Evolutionary conservation across 805 yeast species (phyloP).

Genomic region (Suhomyces faveliae): DNA sequence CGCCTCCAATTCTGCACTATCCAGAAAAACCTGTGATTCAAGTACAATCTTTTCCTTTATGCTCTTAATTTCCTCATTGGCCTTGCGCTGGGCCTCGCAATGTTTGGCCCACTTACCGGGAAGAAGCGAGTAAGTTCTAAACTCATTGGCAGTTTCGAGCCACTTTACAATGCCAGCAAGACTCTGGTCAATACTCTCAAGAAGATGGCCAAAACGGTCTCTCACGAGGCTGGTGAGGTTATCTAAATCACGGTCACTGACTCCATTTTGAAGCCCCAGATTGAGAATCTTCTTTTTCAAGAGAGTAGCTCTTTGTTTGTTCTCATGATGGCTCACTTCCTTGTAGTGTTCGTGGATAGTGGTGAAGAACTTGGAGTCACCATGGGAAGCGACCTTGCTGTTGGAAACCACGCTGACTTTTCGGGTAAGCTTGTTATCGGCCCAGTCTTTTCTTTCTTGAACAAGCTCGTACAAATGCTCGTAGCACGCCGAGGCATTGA

Average conservation of each 20-base stretch:
- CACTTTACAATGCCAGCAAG: slow-evolving; percentile 20
- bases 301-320: slow-evolving; percentile 16
- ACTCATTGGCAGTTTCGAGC: slow-evolving; percentile 30
- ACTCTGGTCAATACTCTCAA: slow-evolving; percentile 17
- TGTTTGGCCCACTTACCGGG: slow-evolving; percentile 13
- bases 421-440: slow-evolving; percentile 14
- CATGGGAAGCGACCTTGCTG: slow-evolving; percentile 5
- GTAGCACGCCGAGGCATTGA: slow-evolving; percentile 23
- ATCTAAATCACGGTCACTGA: slow-evolving; percentile 25
- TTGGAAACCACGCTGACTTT: slow-evolving; percentile 4
- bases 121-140: slow-evolving; percentile 19
- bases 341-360: slow-evolving; percentile 28
- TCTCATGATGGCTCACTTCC: slow-evolving; percentile 30
- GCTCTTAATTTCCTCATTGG: slow-evolving; percentile 13
- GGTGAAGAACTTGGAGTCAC: slow-evolving; percentile 25
- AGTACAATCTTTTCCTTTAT: slow-evolving; percentile 12
- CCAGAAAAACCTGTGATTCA: slow-evolving; percentile 8
- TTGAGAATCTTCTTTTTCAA: slow-evolving; percentile 17
- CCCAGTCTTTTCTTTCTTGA: slow-evolving; percentile 25
- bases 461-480: slow-evolving; percentile 28
- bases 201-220: slow-evolving; percentile 15
- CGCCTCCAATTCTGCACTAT: slow-evolving; percentile 6
- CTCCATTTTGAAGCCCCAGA: slow-evolving; percentile 11
- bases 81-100: slow-evolving; percentile 14
- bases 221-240: slow-evolving; percentile 20